phyloP scores from a whole-genome alignment of 2,329 filamentous ascomycete genomes.

The Aspergillus ustus region DNA sequence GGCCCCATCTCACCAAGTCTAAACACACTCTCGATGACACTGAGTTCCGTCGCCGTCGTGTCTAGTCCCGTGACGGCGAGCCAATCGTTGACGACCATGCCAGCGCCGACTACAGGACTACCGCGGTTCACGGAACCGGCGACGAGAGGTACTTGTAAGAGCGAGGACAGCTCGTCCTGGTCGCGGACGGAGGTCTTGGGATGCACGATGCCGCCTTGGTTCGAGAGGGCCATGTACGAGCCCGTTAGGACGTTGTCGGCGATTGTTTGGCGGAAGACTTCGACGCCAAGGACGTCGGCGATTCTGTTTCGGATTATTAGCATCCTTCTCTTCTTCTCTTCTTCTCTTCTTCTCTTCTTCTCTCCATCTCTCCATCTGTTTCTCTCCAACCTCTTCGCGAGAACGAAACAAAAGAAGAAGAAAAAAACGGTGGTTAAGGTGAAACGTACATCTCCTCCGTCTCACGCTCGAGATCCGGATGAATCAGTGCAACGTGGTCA shows the following conservation, averaged over 20 bases:
- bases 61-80: slow-evolving; percentile 91
- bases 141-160: slow-evolving; percentile 94
- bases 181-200: slow-evolving; percentile 97
- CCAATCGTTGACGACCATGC: slow-evolving; percentile 98
- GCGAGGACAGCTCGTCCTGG: slow-evolving; percentile 91
- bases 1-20: slow-evolving; percentile 79
- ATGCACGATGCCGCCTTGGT: slow-evolving; percentile 95
- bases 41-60: slow-evolving; percentile 95
- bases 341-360: neutral
- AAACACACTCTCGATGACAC: slow-evolving; percentile 96
- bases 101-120: slow-evolving; percentile 90
- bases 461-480: slow-evolving; percentile 95
- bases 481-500: slow-evolving; percentile 94
- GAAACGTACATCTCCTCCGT: slow-evolving; percentile 80
- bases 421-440: neutral
- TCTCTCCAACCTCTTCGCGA: too few relatives aligned
- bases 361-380: too few relatives aligned
- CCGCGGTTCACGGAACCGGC: slow-evolving; percentile 93
- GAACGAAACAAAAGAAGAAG: too few relatives aligned
- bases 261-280: slow-evolving; percentile 79
- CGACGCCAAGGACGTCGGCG: slow-evolving; percentile 76
- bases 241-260: slow-evolving; percentile 97
- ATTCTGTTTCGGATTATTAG: slow-evolving; percentile 54
- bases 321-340: neutral
- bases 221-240: slow-evolving; percentile 94